Conservation (phyloP, 2,329 filamentous ascomycete genomes). For the Calycina herbarum region DNA sequence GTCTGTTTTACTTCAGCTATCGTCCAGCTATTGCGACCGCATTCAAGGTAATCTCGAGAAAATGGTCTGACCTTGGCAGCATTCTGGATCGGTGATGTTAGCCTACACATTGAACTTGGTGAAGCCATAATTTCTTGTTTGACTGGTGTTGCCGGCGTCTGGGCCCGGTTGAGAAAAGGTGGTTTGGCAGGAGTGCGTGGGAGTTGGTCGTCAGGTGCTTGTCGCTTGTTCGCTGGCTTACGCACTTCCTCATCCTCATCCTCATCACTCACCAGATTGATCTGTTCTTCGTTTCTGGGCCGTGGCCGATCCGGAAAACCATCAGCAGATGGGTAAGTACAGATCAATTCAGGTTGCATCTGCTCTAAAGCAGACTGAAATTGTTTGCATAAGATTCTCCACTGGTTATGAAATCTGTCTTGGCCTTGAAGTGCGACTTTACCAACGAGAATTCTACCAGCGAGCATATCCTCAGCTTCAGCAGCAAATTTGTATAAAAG, state of each 20-base stretch:
- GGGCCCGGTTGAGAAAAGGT: not conserved
- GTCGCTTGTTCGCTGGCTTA: not conserved
- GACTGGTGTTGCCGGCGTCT: not conserved
- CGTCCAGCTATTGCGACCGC: conserved; percentile 11
- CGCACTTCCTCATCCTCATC: not conserved
- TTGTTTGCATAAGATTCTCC: too few relatives aligned
- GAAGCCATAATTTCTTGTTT: not conserved
- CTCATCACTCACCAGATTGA: too few relatives aligned
- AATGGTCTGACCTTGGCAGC: conserved; percentile 13
- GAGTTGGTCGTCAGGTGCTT: not conserved
- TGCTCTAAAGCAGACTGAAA: too few relatives aligned
- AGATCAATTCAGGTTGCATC: too few relatives aligned
- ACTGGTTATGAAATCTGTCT: too few relatives aligned
- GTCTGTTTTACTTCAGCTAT: conserved; percentile 50
- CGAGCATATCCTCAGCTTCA: too few relatives aligned
- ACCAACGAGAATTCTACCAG: too few relatives aligned
- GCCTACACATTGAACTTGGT: not conserved
- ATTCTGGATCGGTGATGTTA: not conserved
- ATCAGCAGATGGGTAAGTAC: too few relatives aligned
- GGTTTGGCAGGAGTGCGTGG: not conserved
- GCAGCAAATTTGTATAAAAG: too few relatives aligned
- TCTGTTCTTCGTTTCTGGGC: too few relatives aligned
- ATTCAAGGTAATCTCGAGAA: conserved; percentile 12
- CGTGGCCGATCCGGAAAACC: too few relatives aligned
- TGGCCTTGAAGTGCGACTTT: too few relatives aligned